Evolutionary conservation across 805 yeast species (phyloP).

Genomic region (Kuraishia capsulata): DNA sequence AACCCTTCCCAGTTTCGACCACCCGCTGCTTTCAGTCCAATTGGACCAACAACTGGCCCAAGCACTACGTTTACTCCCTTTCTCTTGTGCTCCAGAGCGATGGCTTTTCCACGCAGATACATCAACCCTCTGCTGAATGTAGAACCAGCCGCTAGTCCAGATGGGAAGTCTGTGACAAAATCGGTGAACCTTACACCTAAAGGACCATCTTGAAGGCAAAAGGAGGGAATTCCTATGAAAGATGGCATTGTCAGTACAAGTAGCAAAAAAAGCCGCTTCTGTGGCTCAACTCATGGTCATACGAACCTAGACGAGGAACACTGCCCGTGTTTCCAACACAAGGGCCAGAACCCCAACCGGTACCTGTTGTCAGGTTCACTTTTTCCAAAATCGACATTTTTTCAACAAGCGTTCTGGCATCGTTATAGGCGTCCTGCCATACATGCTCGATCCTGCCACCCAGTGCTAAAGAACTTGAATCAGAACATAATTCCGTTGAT

Average conservation of each 20-base stretch:
- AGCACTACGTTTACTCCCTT: constrained; percentile 49
- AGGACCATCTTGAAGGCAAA: constrained; percentile 58
- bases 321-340: constrained; percentile 57
- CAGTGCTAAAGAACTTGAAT: constrained; percentile 11
- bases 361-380: constrained; percentile 57
- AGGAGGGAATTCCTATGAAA: constrained; percentile 41
- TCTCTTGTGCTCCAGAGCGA: constrained; percentile 43
- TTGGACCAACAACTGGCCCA: constrained; percentile 53
- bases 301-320: constrained; percentile 44
- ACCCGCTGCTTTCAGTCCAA: constrained; percentile 53
- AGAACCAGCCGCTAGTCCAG: constrained; percentile 50
- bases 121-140: constrained; percentile 46
- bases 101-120: constrained; percentile 43
- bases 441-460: constrained; percentile 40
- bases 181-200: constrained; percentile 52
- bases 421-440: constrained; percentile 50
- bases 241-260: no score
- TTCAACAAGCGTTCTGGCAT: constrained; percentile 45
- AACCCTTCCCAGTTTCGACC: constrained; percentile 62
- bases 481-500: no score
- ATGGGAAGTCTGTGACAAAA: constrained; percentile 45
- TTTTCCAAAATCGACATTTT: constrained; percentile 50
- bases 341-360: constrained; percentile 59
- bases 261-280: constrained; percentile 63
- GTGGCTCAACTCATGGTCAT: constrained; percentile 21